Conservation (phyloP, 352 stramenopile genomes). For the Pythium rishiriense region DNA sequence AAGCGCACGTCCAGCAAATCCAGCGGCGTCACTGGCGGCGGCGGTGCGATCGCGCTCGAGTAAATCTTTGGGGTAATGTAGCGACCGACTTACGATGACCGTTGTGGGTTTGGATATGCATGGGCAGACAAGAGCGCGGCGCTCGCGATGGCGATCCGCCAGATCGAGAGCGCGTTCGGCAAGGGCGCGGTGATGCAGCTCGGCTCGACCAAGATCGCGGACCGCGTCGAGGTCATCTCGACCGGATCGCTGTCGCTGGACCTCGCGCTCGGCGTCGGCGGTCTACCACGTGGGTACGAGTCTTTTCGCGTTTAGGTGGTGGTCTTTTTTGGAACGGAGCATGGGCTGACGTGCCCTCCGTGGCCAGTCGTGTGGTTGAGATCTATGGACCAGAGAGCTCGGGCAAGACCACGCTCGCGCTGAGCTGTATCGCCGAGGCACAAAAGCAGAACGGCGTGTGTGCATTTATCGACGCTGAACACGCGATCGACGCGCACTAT, state of each 20-base stretch:
- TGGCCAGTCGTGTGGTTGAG: constrained; percentile 93
- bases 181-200: constrained; percentile 97
- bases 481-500: constrained; percentile 97
- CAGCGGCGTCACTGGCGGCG: constrained; percentile 5
- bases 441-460: constrained; percentile 94
- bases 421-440: constrained; percentile 96
- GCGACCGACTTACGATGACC: no score
- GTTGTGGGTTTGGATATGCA: not conserved
- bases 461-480: constrained; percentile 99
- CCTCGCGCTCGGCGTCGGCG: constrained; percentile 89
- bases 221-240: constrained; percentile 93
- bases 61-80: not conserved
- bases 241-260: constrained; percentile 95
- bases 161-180: constrained; percentile 96
- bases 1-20: constrained; percentile 30
- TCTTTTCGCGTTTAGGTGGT: not conserved
- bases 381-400: constrained; percentile 98
- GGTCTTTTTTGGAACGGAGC: no score
- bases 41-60: constrained; percentile 3
- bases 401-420: constrained; percentile 97
- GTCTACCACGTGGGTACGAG: constrained; percentile 90
- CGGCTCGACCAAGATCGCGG: constrained; percentile 88
- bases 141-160: constrained; percentile 93
- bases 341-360: not conserved
- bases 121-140: constrained; percentile 73